A percentile compares a stretch with the other conserved stretches of the same genome.
Conservation (phyloP, 2,329 filamentous ascomycete species). For the Cercospora sp. region DNA sequence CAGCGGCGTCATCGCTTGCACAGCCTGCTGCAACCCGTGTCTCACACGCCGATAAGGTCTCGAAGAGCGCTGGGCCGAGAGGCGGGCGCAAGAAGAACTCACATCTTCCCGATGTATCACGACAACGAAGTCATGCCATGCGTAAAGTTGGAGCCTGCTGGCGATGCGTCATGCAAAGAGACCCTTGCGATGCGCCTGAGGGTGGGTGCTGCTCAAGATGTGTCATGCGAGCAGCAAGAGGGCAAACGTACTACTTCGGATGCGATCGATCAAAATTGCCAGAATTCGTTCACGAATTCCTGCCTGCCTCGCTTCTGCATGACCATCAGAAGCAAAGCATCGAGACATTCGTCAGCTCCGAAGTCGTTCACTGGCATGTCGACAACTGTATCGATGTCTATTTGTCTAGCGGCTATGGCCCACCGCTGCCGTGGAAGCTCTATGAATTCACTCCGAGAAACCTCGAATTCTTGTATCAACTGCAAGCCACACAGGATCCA, state of each 20-base stretch:
- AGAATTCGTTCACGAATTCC: conserved; percentile 47
- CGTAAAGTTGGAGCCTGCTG: conserved; percentile 51
- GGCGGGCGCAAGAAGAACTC: conserved; percentile 42
- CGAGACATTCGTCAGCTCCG: conserved; percentile 43
- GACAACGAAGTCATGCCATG: conserved; percentile 48
- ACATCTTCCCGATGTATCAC: conserved; percentile 40
- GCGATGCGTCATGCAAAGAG: conserved; percentile 52
- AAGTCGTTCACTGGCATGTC: conserved; percentile 39
- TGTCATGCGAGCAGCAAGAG: conserved; percentile 40
- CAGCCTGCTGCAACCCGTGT: background rate
- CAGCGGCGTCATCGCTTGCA: conserved; percentile 11
- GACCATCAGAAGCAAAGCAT: conserved; percentile 47
- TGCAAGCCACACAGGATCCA: conserved; percentile 47
- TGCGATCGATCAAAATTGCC: conserved; percentile 51
- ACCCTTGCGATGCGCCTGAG: conserved; percentile 41
- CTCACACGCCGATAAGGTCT: conserved; percentile 15
- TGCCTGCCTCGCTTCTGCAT: conserved; percentile 37
- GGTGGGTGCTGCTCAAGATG: conserved; percentile 36
- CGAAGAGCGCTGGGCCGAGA: conserved; percentile 20
- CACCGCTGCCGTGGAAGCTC: conserved; percentile 48
- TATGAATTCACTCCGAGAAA: conserved; percentile 50
- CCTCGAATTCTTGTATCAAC: conserved; percentile 43
- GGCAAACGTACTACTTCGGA: conserved; percentile 44
- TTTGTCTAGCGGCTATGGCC: conserved; percentile 48
- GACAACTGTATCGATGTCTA: conserved; percentile 45